Conservation (phyloP, 768 basidiomycete species). For the Krasilnikovozyma curviuscula region DNA sequence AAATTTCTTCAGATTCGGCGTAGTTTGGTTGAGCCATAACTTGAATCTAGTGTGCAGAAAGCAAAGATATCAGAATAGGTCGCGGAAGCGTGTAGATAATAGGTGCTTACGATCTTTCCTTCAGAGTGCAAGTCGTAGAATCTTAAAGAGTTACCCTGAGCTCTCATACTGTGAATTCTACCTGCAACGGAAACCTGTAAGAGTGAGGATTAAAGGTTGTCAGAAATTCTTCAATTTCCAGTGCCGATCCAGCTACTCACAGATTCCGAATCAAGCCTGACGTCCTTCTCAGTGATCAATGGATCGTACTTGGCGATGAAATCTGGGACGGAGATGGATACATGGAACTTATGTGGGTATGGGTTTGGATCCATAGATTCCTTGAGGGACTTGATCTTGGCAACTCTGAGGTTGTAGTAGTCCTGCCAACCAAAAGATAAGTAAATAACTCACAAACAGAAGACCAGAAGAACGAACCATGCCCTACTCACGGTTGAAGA, state of each 20-base stretch:
- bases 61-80: not conserved
- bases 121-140: conserved; percentile 93
- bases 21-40: conserved; percentile 16
- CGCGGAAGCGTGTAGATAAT: not conserved
- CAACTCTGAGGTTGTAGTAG: conserved; percentile 87
- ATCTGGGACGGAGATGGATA: conserved; percentile 48
- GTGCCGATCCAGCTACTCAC: not conserved
- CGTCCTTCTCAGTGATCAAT: conserved; percentile 12
- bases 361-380: conserved; percentile 72
- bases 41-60: not conserved
- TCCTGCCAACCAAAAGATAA: conserved; percentile 37
- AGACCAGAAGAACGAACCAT: not conserved
- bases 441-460: not conserved
- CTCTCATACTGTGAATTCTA: conserved; percentile 74
- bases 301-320: conserved; percentile 56
- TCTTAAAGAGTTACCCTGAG: conserved; percentile 57
- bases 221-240: not conserved
- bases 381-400: conserved; percentile 68
- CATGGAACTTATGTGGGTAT: conserved; percentile 98
- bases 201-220: not conserved
- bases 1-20: conserved; percentile 31
- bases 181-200: conserved; percentile 48
- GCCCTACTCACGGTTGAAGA: conserved; percentile 58
- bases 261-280: conserved; percentile 33
- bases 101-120: conserved; percentile 42